Conservation (phyloP, 176 grass and related monocot species). For the Ampelocalamus luodianensis region DNA sequence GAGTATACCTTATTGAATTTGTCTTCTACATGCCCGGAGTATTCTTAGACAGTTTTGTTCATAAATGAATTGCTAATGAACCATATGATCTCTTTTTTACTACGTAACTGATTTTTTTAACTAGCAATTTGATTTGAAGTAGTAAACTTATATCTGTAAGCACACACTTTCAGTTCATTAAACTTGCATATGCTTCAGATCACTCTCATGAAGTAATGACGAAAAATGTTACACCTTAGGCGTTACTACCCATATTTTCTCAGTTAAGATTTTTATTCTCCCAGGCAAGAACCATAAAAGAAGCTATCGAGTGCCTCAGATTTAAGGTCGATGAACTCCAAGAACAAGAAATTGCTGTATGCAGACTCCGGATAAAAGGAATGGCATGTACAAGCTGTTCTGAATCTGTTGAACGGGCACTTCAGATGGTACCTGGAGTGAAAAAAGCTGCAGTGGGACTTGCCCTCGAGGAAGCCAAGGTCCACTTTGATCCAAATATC, state of each 20-base stretch:
- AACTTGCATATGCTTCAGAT: background rate
- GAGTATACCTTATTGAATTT: background rate
- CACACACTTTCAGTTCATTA: conserved; percentile 18
- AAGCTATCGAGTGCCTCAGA: conserved; percentile 75
- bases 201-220: conserved; percentile 7
- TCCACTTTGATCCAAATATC: conserved; percentile 89
- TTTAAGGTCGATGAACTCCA: conserved; percentile 77
- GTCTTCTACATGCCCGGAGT: background rate
- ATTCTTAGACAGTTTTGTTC: background rate
- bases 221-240: background rate
- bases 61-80: conserved; percentile 11
- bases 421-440: conserved; percentile 86
- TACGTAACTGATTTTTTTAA: background rate
- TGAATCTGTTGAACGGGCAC: conserved; percentile 82
- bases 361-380: conserved; percentile 93
- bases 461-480: conserved; percentile 95
- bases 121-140: conserved; percentile 14
- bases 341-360: conserved; percentile 86
- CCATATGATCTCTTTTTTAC: background rate
- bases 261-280: conserved; percentile 29
- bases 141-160: background rate
- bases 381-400: conserved; percentile 99
- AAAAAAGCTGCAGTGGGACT: conserved; percentile 93
- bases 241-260: conserved; percentile 29
- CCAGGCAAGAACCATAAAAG: conserved; percentile 75